Conservation (phyloP, 306 rosid genomes). For the Begonia loranthoides region DNA sequence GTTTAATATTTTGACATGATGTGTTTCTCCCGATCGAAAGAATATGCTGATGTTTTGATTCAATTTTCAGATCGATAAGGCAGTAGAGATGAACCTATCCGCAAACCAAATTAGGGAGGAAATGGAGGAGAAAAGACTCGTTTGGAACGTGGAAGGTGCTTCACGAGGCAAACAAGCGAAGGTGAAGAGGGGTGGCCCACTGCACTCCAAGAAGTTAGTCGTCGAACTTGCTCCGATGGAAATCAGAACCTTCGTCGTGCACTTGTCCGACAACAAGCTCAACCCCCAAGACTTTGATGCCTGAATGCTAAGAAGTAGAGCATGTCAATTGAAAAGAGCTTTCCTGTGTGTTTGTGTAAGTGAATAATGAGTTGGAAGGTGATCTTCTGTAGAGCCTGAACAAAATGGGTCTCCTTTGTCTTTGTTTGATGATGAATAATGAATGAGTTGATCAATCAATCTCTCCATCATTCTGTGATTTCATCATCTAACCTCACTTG, state of each 20-base stretch:
- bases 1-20: no score
- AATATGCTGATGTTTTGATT: neutral
- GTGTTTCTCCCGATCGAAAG: no score
- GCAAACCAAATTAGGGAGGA: conserved; percentile 70
- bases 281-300: conserved; percentile 17
- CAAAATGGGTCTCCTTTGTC: no score
- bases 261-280: conserved; percentile 13
- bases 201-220: conserved; percentile 46
- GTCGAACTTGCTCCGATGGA: conserved; percentile 89
- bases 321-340: no score
- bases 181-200: conserved; percentile 58
- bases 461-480: no score
- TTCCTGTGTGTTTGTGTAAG: no score
- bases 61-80: conserved; percentile 18
- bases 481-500: no score
- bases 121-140: conserved; percentile 72
- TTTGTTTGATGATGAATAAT: no score
- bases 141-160: conserved; percentile 62
- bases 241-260: conserved; percentile 61
- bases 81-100: conserved; percentile 27
- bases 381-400: no score
- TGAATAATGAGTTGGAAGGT: no score
- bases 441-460: no score
- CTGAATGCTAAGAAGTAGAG: neutral
- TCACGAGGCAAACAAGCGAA: conserved; percentile 14